A percentile compares a stretch with the other conserved stretches of the same genome.
Conservation (phyloP, 2,329 filamentous ascomycete species). For the Botrytis squamosa region DNA sequence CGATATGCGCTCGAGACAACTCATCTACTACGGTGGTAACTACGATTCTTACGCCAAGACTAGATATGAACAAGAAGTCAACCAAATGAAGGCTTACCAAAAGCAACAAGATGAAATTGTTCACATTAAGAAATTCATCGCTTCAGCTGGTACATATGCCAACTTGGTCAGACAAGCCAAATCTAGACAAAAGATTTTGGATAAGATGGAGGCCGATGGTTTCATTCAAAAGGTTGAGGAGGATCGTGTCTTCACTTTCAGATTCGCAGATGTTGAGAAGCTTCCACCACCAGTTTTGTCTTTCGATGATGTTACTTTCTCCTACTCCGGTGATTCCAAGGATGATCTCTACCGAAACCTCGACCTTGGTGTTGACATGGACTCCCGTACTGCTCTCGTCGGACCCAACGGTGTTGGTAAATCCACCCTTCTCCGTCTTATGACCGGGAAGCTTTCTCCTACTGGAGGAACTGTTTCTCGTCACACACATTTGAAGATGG, state of each 20-base stretch:
- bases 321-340: slow-evolving; percentile 84
- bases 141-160: slow-evolving; percentile 98
- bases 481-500: slow-evolving; percentile 98
- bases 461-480: slow-evolving; percentile 79
- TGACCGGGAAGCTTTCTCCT: slow-evolving; percentile 91
- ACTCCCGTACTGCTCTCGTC: slow-evolving; percentile 93
- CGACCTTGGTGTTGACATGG: slow-evolving; percentile 99
- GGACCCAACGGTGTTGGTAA: slow-evolving; percentile 99
- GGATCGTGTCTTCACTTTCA: slow-evolving; percentile 93
- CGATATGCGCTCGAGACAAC: slow-evolving; percentile 87
- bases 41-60: slow-evolving; percentile 99
- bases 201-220: slow-evolving; percentile 99
- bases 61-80: slow-evolving; percentile 86
- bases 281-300: slow-evolving; percentile 95
- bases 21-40: slow-evolving; percentile 99
- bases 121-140: slow-evolving; percentile 99
- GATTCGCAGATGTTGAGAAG: slow-evolving; percentile 98
- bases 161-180: slow-evolving; percentile 99
- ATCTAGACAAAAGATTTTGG: slow-evolving; percentile 98
- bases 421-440: slow-evolving; percentile 90
- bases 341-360: slow-evolving; percentile 97
- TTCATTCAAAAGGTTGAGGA: slow-evolving; percentile 88
- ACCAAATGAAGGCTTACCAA: slow-evolving; percentile 98
- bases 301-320: slow-evolving; percentile 97
- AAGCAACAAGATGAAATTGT: slow-evolving; percentile 99